Conservation (phyloP, 2,329 filamentous ascomycete species). For the Acrodontium crateriforme region DNA sequence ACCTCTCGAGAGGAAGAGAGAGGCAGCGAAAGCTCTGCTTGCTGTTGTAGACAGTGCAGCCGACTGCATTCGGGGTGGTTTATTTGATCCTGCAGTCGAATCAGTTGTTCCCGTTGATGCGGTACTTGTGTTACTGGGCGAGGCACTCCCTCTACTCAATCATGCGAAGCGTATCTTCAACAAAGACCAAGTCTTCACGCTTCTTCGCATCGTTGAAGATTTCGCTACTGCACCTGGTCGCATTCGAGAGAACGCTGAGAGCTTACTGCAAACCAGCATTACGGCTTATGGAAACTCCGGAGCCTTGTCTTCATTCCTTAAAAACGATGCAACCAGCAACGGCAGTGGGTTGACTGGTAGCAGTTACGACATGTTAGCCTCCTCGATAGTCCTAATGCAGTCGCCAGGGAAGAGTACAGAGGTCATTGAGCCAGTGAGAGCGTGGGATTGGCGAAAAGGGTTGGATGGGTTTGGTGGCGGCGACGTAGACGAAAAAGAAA, state of each 20-base stretch:
- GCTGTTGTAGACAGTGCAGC: slow-evolving; percentile 77
- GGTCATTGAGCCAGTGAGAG: slow-evolving; percentile 29
- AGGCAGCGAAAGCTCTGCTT: slow-evolving; percentile 59
- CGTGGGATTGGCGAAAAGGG: slow-evolving; percentile 56
- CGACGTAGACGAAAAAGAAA: slow-evolving; percentile 46
- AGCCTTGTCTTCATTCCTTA: slow-evolving; percentile 2
- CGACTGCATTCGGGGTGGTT: slow-evolving; percentile 79
- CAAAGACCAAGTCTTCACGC: slow-evolving; percentile 14
- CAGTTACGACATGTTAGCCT: slow-evolving; percentile 18
- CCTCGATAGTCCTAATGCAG: slow-evolving; percentile 15
- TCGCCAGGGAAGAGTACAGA: slow-evolving; percentile 30
- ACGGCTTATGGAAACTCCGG: slow-evolving; percentile 11
- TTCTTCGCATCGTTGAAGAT: slow-evolving; percentile 18
- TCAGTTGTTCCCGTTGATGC: slow-evolving; percentile 83
- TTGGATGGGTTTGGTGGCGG: slow-evolving; percentile 38
- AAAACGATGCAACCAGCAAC: slow-evolving; percentile 9
- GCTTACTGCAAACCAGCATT: slow-evolving; percentile 13
- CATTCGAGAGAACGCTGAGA: slow-evolving; percentile 16
- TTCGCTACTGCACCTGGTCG: slow-evolving; percentile 13
- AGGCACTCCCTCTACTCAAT: slow-evolving; percentile 65
- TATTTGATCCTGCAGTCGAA: slow-evolving; percentile 69
- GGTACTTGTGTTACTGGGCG: slow-evolving; percentile 67
- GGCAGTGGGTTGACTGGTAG: slow-evolving; percentile 8
- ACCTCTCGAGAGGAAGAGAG: slow-evolving; percentile 48
- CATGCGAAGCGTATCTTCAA: slow-evolving; percentile 27